Conservation (phyloP, 2,329 filamentous ascomycete genomes). For the Coniochaeta sp. region DNA sequence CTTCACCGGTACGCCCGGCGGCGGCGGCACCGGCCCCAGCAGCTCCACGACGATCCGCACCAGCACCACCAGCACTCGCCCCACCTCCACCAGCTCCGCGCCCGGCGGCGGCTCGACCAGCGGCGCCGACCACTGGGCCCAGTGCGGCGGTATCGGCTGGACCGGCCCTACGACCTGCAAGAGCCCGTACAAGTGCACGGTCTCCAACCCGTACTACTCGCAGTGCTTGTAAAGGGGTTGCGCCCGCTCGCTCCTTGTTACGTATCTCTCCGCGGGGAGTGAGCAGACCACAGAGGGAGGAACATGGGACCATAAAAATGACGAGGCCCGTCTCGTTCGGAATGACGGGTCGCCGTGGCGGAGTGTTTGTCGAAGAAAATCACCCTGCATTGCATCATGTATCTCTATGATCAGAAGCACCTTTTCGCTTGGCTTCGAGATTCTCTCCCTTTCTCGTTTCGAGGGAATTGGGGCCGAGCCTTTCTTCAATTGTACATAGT, state of each 20-base stretch:
- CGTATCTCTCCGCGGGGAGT: too few relatives aligned
- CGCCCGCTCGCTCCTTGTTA: neutral
- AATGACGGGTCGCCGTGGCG: neutral
- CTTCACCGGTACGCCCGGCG: slow-evolving; percentile 19
- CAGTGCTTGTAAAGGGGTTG: slow-evolving; percentile 22
- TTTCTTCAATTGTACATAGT: slow-evolving; percentile 1
- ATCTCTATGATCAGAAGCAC: neutral
- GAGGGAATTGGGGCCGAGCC: neutral
- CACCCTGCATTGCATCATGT: neutral
- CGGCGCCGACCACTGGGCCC: slow-evolving; percentile 17
- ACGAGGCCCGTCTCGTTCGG: neutral
- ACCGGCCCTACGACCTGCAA: slow-evolving; percentile 23
- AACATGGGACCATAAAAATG: neutral
- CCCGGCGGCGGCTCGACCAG: slow-evolving; percentile 6
- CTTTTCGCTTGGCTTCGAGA: neutral
- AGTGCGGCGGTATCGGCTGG: slow-evolving; percentile 25
- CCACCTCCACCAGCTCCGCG: slow-evolving; percentile 6
- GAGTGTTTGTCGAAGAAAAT: neutral
- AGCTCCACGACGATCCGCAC: slow-evolving; percentile 2
- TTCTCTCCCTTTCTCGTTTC: neutral
- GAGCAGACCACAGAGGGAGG: neutral
- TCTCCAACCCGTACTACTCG: slow-evolving; percentile 25
- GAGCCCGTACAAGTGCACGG: slow-evolving; percentile 21
- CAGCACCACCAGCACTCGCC: slow-evolving; percentile 6
- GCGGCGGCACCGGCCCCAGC: slow-evolving; percentile 7